A percentile compares a stretch with the other conserved stretches of the same genome.
Evolutionary conservation across 805 yeast species (phyloP).

Genomic region (Yarrowia alimentaria): DNA sequence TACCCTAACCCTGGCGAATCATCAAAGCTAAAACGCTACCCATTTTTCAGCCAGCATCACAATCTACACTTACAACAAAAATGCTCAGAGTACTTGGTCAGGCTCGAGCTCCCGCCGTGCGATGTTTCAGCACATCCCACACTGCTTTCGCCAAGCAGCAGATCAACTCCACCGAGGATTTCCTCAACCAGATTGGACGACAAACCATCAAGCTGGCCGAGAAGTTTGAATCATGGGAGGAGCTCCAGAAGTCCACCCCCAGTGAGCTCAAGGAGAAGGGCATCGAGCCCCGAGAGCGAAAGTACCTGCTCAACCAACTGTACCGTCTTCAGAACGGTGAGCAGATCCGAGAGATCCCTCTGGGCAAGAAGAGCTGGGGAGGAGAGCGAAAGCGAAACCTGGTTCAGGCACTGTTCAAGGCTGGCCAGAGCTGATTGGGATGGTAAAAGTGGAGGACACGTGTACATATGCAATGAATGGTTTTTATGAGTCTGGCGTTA

Average conservation of each 20-base stretch:
- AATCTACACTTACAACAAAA: conserved; percentile 15
- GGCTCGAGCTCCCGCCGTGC: conserved; percentile 16
- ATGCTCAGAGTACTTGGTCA: conserved; percentile 24
- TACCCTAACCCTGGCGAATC: conserved; percentile 1
- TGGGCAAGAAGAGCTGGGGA: conserved; percentile 76
- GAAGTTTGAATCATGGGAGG: conserved; percentile 68
- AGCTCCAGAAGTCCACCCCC: conserved; percentile 58
- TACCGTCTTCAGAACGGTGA: conserved; percentile 62
- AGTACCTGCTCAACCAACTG: conserved; percentile 65
- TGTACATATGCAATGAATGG: conserved; percentile 22
- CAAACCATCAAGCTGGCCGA: conserved; percentile 65
- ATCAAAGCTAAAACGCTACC: background rate
- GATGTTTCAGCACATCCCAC: conserved; percentile 24
- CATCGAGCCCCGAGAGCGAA: conserved; percentile 66
- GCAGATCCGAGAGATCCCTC: conserved; percentile 54
- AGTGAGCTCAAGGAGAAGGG: conserved; percentile 69
- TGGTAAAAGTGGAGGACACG: conserved; percentile 12
- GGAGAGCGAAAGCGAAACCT: conserved; percentile 81
- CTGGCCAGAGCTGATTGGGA: conserved; percentile 5
- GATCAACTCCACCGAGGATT: conserved; percentile 36
- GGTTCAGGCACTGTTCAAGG: conserved; percentile 48
- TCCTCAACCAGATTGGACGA: conserved; percentile 78
- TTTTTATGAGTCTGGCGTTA: conserved; percentile 9
- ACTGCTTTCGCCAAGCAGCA: background rate
- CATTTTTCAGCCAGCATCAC: conserved; percentile 5